phyloP scores from a whole-genome alignment of 2,329 filamentous ascomycete genomes.

The Colletotrichum theobromicola region DNA sequence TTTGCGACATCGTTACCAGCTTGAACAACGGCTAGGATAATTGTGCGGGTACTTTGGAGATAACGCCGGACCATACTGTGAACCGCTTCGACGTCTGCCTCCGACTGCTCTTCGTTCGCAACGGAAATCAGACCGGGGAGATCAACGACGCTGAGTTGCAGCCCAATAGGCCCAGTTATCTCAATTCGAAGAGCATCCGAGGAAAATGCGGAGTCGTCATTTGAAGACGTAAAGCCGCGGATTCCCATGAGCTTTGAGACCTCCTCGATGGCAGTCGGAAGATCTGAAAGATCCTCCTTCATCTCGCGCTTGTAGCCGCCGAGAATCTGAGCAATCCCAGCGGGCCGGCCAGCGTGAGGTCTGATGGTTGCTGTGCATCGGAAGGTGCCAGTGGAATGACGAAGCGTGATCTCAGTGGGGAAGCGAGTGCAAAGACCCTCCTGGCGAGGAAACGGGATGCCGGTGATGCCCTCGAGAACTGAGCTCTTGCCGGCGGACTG shows the following conservation, averaged over 20 bases:
- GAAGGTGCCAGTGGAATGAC: slow-evolving; percentile 27
- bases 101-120: slow-evolving; percentile 37
- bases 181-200: slow-evolving; percentile 30
- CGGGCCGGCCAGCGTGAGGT: background rate
- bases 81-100: slow-evolving; percentile 36
- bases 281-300: slow-evolving; percentile 6
- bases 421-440: slow-evolving; percentile 60
- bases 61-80: slow-evolving; percentile 42
- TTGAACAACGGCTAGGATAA: slow-evolving; percentile 50
- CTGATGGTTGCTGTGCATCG: slow-evolving; percentile 2
- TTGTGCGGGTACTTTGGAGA: slow-evolving; percentile 43
- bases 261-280: slow-evolving; percentile 6
- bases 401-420: slow-evolving; percentile 58
- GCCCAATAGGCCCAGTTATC: slow-evolving; percentile 23
- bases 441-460: slow-evolving; percentile 58
- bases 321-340: background rate
- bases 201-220: slow-evolving; percentile 1
- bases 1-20: slow-evolving; percentile 43
- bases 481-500: slow-evolving; percentile 63
- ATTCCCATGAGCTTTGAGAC: slow-evolving; percentile 16
- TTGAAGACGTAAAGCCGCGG: slow-evolving; percentile 11
- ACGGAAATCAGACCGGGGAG: slow-evolving; percentile 49
- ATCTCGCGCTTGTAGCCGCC: slow-evolving; percentile 3
- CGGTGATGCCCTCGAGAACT: slow-evolving; percentile 61
- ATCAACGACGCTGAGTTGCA: slow-evolving; percentile 52